Conservation (phyloP, 164 flowering plant genomes). For the Cinnamomum micranthum region DNA sequence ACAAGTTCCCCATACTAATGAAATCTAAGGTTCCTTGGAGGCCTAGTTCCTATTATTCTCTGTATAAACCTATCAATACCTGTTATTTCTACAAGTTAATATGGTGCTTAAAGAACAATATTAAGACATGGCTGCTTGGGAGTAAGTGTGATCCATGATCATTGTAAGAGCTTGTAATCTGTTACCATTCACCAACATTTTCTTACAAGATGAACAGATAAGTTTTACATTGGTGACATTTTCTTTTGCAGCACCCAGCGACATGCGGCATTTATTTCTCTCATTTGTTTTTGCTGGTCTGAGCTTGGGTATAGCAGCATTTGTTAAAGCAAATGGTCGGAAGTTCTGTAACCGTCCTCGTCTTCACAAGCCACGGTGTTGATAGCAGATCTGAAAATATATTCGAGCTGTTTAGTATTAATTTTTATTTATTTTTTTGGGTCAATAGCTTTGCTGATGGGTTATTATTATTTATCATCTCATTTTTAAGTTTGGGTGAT, state of each 20-base stretch:
- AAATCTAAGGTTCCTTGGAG: too few species aligned
- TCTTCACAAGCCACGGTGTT: slow-evolving; percentile 51
- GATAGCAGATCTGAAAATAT: slow-evolving; percentile 11
- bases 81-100: background rate
- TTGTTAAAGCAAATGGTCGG: slow-evolving; percentile 76
- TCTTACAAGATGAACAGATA: background rate
- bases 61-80: too few species aligned
- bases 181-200: background rate
- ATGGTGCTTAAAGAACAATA: background rate
- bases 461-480: too few species aligned
- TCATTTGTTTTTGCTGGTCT: slow-evolving; percentile 70
- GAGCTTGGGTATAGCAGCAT: slow-evolving; percentile 50
- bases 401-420: background rate
- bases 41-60: too few species aligned
- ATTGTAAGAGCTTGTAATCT: background rate
- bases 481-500: too few species aligned
- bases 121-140: background rate
- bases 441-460: too few species aligned
- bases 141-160: background rate
- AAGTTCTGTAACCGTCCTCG: slow-evolving; percentile 94
- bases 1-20: too few species aligned
- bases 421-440: too few species aligned
- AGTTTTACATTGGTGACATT: background rate
- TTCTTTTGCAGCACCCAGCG: slow-evolving; percentile 45
- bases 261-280: slow-evolving; percentile 53